These are phyloP conservation scores for Trypanosoma avium DNA, from an alignment of 208 protist species.

Conservation along the genomic window DNA sequence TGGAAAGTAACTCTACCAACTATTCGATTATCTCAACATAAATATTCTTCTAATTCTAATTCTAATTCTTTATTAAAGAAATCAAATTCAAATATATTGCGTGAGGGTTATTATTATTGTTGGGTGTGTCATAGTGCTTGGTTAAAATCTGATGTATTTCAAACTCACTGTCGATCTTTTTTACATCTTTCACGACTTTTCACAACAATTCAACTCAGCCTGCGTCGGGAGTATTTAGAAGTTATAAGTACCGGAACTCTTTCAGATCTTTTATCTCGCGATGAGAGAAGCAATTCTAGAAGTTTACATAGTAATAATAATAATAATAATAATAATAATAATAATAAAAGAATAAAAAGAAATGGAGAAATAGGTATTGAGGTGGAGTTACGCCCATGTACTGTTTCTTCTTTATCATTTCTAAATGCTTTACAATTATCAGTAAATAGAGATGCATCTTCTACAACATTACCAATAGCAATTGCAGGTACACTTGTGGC, in stretches of 20 bases:
- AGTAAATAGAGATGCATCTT: not conserved
- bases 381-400: conserved; percentile 38
- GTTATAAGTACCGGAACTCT: conserved; percentile 12
- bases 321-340: conserved; percentile 4
- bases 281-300: too few species aligned
- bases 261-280: conserved; percentile 8
- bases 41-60: not conserved
- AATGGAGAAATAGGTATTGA: conserved; percentile 10
- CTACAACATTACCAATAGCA: conserved; percentile 41
- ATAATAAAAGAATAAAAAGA: not conserved
- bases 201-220: conserved; percentile 36
- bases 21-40: not conserved
- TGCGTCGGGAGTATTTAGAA: conserved; percentile 23
- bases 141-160: conserved; percentile 8
- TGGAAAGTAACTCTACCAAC: conserved; percentile 60
- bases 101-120: conserved; percentile 38
- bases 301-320: not conserved
- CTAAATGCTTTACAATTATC: conserved; percentile 72
- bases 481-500: conserved; percentile 56
- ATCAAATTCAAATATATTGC: not conserved
- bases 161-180: conserved; percentile 41
- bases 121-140: conserved; percentile 49
- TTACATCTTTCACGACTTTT: conserved; percentile 53
- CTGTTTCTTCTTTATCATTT: conserved; percentile 46
- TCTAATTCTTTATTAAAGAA: not conserved